These are phyloP conservation scores for Podospora didyma DNA, from an alignment of 495 filamentous ascomycete genomes.

Conservation along the genomic window DNA sequence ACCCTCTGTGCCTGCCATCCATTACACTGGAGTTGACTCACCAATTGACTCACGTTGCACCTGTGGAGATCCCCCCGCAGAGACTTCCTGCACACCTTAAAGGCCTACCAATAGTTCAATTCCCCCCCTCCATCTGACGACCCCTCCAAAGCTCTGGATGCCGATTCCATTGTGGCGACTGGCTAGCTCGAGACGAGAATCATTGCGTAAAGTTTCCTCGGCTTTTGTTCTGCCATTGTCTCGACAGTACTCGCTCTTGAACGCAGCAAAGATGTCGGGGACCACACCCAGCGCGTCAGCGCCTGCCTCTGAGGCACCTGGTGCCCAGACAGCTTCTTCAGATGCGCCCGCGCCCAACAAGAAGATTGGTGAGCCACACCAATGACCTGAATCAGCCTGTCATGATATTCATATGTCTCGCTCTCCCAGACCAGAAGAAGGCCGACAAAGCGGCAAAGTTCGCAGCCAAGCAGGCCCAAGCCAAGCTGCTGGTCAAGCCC, in stretches of 20 bases:
- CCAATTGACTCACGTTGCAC: too few relatives aligned
- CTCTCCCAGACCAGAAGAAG: conserved; percentile 4
- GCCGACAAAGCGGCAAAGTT: conserved; percentile 35
- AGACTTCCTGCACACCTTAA: conserved; percentile 18
- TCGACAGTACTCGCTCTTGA: conserved; percentile 18
- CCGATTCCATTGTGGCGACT: conserved; percentile 27
- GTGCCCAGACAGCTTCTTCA: too few relatives aligned
- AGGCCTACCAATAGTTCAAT: conserved; percentile 12
- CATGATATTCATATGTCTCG: neutral
- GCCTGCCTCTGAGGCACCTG: neutral
- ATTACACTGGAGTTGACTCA: too few relatives aligned
- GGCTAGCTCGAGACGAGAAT: conserved; percentile 23
- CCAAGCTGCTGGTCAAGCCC: conserved; percentile 2
- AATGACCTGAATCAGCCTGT: neutral
- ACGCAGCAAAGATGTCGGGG: conserved; percentile 19
- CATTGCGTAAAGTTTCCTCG: conserved; percentile 20
- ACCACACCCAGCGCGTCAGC: conserved; percentile 11
- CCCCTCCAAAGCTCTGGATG: conserved; percentile 29
- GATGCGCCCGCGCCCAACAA: conserved; percentile 12
- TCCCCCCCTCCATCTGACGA: conserved; percentile 17
- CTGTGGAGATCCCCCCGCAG: neutral
- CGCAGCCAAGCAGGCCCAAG: conserved; percentile 16
- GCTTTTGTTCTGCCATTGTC: conserved; percentile 12
- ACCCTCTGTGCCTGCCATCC: too few relatives aligned
- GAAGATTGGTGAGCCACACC: conserved; percentile 29